Evolutionary conservation across 106 monocot species (phyloP).

Genomic region (Agapanthus africanus): DNA sequence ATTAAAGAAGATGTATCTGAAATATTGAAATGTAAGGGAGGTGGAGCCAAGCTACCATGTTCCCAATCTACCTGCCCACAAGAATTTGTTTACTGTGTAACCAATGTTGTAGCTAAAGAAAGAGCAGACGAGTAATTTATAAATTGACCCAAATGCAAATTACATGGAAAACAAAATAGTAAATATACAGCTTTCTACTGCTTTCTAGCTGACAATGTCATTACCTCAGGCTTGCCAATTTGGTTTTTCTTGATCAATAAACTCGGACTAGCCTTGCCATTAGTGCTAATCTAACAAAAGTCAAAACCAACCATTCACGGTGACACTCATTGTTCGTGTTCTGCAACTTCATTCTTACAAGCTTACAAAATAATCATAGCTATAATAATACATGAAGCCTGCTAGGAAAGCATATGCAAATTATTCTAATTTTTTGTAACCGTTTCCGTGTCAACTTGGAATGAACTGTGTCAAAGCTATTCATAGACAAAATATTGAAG

Average conservation of each 20-base stretch:
- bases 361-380: too few relatives aligned
- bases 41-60: slow-evolving; percentile 23
- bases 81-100: not conserved
- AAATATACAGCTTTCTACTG: not conserved
- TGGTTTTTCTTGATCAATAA: slow-evolving; percentile 57
- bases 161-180: not conserved
- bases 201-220: not conserved
- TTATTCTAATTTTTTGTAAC: too few relatives aligned
- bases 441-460: not conserved
- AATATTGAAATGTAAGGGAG: slow-evolving; percentile 76
- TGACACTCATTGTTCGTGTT: not conserved
- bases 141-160: not conserved
- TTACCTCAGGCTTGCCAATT: slow-evolving; percentile 93
- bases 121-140: not conserved
- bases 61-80: slow-evolving; percentile 49
- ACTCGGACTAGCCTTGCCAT: slow-evolving; percentile 37
- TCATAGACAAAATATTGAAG: too few relatives aligned
- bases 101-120: not conserved
- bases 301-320: not conserved
- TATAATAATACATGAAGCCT: too few relatives aligned
- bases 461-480: not conserved
- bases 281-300: slow-evolving; percentile 50
- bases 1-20: slow-evolving; percentile 89
- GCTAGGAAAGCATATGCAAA: too few relatives aligned
- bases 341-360: not conserved